Conservation (phyloP, 106 monocot genomes). For the Iris macrosiphon region DNA sequence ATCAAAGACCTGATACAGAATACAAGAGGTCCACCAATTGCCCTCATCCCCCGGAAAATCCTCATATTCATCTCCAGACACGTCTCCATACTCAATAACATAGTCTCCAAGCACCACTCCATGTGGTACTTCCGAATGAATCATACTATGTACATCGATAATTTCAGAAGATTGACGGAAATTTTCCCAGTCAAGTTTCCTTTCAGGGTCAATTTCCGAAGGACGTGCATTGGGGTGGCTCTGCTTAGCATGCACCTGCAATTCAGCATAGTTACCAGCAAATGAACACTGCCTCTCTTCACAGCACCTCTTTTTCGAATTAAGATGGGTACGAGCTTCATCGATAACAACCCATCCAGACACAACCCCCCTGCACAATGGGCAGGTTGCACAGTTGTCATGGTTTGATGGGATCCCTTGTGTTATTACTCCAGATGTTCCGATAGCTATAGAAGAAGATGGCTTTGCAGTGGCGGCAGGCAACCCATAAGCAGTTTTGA, state of each 20-base stretch:
- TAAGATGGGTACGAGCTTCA: slow-evolving; percentile 16
- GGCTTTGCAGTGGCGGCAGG: not conserved
- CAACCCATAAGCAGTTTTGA: slow-evolving; percentile 20
- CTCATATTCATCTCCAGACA: slow-evolving; percentile 17
- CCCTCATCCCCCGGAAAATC: slow-evolving; percentile 20
- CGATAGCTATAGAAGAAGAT: not conserved
- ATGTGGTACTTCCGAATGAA: no score
- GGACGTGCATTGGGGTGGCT: slow-evolving; percentile 27
- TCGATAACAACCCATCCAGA: slow-evolving; percentile 30
- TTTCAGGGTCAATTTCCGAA: slow-evolving; percentile 24
- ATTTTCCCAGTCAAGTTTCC: slow-evolving; percentile 27
- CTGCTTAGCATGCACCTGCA: slow-evolving; percentile 13
- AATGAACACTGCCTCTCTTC: slow-evolving; percentile 22
- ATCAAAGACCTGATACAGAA: no score
- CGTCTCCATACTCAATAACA: slow-evolving; percentile 27
- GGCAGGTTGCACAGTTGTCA: slow-evolving; percentile 16
- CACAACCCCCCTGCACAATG: slow-evolving; percentile 31
- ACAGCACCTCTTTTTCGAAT: slow-evolving; percentile 23
- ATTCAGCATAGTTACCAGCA: slow-evolving; percentile 21
- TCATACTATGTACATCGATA: slow-evolving; percentile 31
- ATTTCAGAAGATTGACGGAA: slow-evolving; percentile 30
- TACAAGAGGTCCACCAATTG: no score
- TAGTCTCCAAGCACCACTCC: slow-evolving; percentile 37
- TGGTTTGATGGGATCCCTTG: not conserved
- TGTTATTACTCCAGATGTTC: not conserved